phyloP scores from a whole-genome alignment of 257 asterid species.

The Plantago major region DNA sequence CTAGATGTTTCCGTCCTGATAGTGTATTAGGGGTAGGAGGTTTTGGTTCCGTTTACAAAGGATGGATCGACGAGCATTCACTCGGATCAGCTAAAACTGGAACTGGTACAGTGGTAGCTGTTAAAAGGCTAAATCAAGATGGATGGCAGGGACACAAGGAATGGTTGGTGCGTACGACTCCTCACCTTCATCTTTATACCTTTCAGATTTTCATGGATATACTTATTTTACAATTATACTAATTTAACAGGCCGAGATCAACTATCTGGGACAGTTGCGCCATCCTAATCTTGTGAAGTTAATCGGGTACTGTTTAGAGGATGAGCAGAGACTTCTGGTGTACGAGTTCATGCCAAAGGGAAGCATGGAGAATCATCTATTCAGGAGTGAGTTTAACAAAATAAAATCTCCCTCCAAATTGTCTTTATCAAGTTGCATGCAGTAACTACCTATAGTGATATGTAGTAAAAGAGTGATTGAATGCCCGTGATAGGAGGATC shows the following conservation, averaged over 20 bases:
- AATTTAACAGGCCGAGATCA: slow-evolving; percentile 54
- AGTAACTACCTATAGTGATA: neutral
- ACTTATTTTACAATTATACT: slow-evolving; percentile 1
- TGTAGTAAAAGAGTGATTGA: neutral
- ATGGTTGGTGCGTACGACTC: slow-evolving; percentile 61
- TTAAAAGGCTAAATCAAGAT: slow-evolving; percentile 72
- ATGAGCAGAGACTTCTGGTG: slow-evolving; percentile 58
- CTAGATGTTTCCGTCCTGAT: slow-evolving; percentile 76
- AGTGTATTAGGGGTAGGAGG: slow-evolving; percentile 86
- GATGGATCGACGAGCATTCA: slow-evolving; percentile 74
- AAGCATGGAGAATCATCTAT: slow-evolving; percentile 69
- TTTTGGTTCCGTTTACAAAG: slow-evolving; percentile 74
- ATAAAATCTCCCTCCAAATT: neutral
- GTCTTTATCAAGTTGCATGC: neutral
- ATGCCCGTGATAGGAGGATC: slow-evolving; percentile 56
- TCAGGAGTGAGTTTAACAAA: slow-evolving; percentile 48
- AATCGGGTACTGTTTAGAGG: slow-evolving; percentile 71
- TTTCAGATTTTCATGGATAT: neutral
- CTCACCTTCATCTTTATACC: neutral
- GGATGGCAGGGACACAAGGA: slow-evolving; percentile 86
- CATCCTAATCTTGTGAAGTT: slow-evolving; percentile 73
- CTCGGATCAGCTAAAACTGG: slow-evolving; percentile 60
- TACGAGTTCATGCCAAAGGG: slow-evolving; percentile 79
- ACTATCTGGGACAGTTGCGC: slow-evolving; percentile 55
- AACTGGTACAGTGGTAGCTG: slow-evolving; percentile 61